Evolutionary conservation across 208 protist genomes (phyloP).

Genomic region (Crithidia fasciculata): DNA sequence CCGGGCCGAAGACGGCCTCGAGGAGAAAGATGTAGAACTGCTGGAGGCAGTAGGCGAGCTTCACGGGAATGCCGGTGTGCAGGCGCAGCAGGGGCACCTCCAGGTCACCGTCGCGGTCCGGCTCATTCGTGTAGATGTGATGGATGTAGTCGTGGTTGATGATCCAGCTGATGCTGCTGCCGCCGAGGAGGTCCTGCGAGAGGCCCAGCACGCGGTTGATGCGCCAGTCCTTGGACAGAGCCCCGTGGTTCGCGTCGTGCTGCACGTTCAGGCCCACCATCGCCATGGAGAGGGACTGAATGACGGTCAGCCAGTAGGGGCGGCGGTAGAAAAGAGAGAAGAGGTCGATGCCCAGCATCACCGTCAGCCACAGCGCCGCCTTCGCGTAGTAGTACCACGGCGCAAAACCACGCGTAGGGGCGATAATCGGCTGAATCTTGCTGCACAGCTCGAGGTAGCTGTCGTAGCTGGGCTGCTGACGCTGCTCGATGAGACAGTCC

Average conservation of each 20-base stretch:
- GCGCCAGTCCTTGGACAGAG: constrained; percentile 56
- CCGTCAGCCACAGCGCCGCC: constrained; percentile 45
- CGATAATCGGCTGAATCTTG: constrained; percentile 57
- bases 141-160: constrained; percentile 78
- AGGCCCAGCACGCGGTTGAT: constrained; percentile 71
- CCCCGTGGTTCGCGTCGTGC: constrained; percentile 86
- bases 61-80: constrained; percentile 61
- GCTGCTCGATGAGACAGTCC: constrained; percentile 45
- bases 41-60: constrained; percentile 70
- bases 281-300: constrained; percentile 80
- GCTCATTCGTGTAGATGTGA: constrained; percentile 84
- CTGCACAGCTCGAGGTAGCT: constrained; percentile 70
- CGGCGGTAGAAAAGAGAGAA: constrained; percentile 70
- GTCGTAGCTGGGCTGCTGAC: constrained; percentile 59
- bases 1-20: constrained; percentile 71
- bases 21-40: constrained; percentile 79
- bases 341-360: constrained; percentile 69
- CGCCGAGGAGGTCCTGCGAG: constrained; percentile 72
- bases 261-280: constrained; percentile 87
- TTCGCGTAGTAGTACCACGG: constrained; percentile 84
- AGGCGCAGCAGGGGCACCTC: constrained; percentile 77
- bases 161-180: constrained; percentile 83
- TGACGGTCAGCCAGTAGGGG: constrained; percentile 51
- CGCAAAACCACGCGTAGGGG: constrained; percentile 69
- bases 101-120: constrained; percentile 65